Evolutionary conservation across 768 basidiomycete species (phyloP).

Genomic region (Russula abietina): DNA sequence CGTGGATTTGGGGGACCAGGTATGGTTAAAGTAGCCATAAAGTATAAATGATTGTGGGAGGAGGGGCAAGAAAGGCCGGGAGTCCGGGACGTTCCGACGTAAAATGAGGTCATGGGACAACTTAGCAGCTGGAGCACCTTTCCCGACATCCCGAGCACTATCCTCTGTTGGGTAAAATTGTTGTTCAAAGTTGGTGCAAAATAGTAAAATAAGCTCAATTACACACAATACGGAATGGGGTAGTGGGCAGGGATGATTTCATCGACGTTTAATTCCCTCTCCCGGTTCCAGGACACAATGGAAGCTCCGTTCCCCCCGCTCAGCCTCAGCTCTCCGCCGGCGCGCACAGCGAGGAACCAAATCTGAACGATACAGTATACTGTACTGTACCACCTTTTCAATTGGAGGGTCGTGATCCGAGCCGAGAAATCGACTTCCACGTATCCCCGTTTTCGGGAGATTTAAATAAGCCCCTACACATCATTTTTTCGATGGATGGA

Average conservation of each 20-base stretch:
- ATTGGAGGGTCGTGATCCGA: conserved; percentile 3
- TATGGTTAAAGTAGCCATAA: background rate
- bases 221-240: background rate
- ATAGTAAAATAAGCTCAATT: background rate
- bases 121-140: no score
- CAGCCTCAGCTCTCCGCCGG: conserved; percentile 19
- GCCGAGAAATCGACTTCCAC: background rate
- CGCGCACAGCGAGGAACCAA: background rate
- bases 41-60: background rate
- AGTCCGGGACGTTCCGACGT: background rate
- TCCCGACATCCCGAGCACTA: conserved; percentile 17
- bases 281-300: conserved; percentile 16
- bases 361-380: no score
- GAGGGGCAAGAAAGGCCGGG: no score
- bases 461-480: background rate
- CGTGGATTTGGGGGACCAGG: background rate
- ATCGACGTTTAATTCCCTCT: conserved; percentile 7
- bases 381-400: background rate
- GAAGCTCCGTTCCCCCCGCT: conserved; percentile 15
- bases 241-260: background rate
- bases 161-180: conserved; percentile 22
- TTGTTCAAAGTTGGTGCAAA: conserved; percentile 22
- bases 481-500: conserved; percentile 10
- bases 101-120: conserved; percentile 1
- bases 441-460: background rate